Evolutionary conservation across 495 filamentous ascomycete species (phyloP).

Genomic region (Aspergillus biplanus): DNA sequence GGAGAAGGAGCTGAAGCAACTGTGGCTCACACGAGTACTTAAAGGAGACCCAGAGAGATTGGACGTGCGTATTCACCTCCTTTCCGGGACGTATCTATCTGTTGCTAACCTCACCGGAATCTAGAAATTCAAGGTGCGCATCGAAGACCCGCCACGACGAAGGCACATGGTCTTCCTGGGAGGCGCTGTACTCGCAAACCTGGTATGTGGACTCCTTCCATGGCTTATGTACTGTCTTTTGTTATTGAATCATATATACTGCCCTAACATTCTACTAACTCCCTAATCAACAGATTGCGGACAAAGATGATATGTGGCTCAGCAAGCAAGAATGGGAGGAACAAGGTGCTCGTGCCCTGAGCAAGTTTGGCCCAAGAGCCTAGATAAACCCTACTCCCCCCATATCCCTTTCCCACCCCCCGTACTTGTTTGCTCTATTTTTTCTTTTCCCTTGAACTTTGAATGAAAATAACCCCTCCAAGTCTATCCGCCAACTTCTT

Average conservation of each 20-base stretch:
- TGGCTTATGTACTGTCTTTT: too few relatives aligned
- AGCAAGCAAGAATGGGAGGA: slow-evolving; percentile 96
- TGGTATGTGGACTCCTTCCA: slow-evolving; percentile 49
- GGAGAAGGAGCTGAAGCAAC: slow-evolving; percentile 98
- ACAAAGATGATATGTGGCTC: slow-evolving; percentile 99
- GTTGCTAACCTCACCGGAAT: slow-evolving; percentile 27
- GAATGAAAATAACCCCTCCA: slow-evolving; percentile 2
- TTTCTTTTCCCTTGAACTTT: slow-evolving; percentile 3
- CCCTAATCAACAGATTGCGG: slow-evolving; percentile 69
- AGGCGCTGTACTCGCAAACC: slow-evolving; percentile 94
- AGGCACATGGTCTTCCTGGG: slow-evolving; percentile 99
- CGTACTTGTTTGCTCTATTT: slow-evolving; percentile 9
- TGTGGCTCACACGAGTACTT: slow-evolving; percentile 94
- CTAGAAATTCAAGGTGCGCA: slow-evolving; percentile 98
- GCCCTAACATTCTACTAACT: not conserved
- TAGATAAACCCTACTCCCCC: slow-evolving; percentile 48
- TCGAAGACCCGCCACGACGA: slow-evolving; percentile 94
- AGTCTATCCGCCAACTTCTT: not conserved
- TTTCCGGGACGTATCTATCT: not conserved
- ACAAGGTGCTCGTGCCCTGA: slow-evolving; percentile 81
- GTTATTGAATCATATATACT: slow-evolving; percentile 26
- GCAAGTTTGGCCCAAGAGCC: slow-evolving; percentile 77
- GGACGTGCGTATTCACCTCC: slow-evolving; percentile 56
- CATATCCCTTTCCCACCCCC: slow-evolving; percentile 13
- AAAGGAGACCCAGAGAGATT: slow-evolving; percentile 88